Conservation (phyloP, 176 grass and related monocot genomes). For the Thalia dealbata region DNA sequence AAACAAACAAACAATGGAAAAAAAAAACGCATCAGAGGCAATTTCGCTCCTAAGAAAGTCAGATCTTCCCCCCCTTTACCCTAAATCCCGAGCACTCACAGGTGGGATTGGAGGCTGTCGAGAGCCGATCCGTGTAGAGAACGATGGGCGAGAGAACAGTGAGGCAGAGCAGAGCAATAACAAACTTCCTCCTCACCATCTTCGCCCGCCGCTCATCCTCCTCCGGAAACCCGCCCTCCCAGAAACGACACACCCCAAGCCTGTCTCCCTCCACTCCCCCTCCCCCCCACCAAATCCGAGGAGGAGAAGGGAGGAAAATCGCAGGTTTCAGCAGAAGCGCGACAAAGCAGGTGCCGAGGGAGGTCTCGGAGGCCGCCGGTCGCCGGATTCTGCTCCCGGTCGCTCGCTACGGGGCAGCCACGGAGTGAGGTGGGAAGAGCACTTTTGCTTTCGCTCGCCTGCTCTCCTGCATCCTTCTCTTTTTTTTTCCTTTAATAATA, state of each 20-base stretch:
- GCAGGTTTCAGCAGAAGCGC: neutral
- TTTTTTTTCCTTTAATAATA: neutral
- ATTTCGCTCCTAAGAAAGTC: neutral
- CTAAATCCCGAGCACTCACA: conserved; percentile 10
- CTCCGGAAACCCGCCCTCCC: neutral
- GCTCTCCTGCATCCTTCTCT: neutral
- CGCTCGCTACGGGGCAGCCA: neutral
- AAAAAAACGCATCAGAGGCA: neutral
- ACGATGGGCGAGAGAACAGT: conserved; percentile 38
- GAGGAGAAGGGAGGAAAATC: neutral
- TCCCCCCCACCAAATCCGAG: neutral
- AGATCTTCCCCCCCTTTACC: neutral
- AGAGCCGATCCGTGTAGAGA: conserved; percentile 44
- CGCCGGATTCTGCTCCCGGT: neutral
- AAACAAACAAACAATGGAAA: conserved; percentile 3
- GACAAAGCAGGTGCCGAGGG: neutral
- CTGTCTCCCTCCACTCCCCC: neutral
- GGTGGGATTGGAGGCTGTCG: conserved; percentile 21
- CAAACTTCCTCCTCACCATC: conserved; percentile 30
- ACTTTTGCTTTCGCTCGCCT: neutral
- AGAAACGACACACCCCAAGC: neutral
- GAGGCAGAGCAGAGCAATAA: conserved; percentile 31
- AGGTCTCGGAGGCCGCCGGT: neutral
- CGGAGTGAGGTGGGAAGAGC: neutral
- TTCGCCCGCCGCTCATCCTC: conserved; percentile 2